These are phyloP conservation scores for Penicillium cataractarum DNA, from an alignment of 495 filamentous ascomycete genomes.

Conservation along the genomic window DNA sequence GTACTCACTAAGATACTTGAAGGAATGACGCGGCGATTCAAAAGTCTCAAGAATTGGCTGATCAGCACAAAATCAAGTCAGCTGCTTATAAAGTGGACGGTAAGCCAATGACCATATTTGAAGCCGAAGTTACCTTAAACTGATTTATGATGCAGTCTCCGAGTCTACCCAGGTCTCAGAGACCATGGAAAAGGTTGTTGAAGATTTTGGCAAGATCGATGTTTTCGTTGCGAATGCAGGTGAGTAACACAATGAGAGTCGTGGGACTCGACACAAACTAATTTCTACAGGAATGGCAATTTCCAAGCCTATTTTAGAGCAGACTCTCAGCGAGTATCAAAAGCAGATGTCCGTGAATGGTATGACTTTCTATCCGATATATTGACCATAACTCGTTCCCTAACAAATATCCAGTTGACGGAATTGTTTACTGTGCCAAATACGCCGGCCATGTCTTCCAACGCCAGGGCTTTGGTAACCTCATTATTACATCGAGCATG, in stretches of 20 bases:
- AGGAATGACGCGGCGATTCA: slow-evolving; percentile 41
- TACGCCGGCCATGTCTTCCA: slow-evolving; percentile 62
- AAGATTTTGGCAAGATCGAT: slow-evolving; percentile 53
- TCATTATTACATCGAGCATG: slow-evolving; percentile 80
- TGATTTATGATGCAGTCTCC: slow-evolving; percentile 37
- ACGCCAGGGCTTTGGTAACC: slow-evolving; percentile 57
- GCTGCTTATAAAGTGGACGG: slow-evolving; percentile 47
- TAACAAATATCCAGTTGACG: slow-evolving; percentile 27
- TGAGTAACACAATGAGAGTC: not conserved
- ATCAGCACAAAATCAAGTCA: slow-evolving; percentile 37
- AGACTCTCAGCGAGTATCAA: slow-evolving; percentile 49
- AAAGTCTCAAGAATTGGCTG: slow-evolving; percentile 35
- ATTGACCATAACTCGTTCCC: not conserved
- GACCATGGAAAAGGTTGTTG: slow-evolving; percentile 37
- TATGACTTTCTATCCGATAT: slow-evolving; percentile 16
- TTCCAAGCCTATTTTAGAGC: slow-evolving; percentile 52
- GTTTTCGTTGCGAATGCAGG: slow-evolving; percentile 51
- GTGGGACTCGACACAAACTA: not conserved
- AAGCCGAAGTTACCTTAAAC: not conserved
- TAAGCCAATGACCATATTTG: not conserved
- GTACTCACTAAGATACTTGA: not conserved
- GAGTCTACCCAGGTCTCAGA: slow-evolving; percentile 33
- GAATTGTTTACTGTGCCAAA: slow-evolving; percentile 39
- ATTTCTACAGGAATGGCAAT: slow-evolving; percentile 49
- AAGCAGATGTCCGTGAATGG: slow-evolving; percentile 48